phyloP scores from a whole-genome alignment of 2,329 filamentous ascomycete genomes.

The Pseudogymnoascus sp. region DNA sequence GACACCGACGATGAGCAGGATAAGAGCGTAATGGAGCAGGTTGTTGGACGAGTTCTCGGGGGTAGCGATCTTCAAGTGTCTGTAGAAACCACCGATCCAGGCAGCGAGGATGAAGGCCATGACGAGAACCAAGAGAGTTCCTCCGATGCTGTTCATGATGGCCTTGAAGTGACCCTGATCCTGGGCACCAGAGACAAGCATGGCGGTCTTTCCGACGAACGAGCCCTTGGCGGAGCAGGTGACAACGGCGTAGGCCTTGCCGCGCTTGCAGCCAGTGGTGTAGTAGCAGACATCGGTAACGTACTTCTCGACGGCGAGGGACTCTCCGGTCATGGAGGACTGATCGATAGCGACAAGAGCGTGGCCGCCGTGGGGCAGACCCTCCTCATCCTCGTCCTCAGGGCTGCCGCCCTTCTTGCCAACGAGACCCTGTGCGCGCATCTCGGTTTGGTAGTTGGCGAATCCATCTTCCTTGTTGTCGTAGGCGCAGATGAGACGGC shows the following conservation, averaged over 20 bases:
- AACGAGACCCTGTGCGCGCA: conserved; percentile 53
- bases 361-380: conserved; percentile 51
- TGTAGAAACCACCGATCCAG: conserved; percentile 77
- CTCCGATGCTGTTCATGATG: conserved; percentile 77
- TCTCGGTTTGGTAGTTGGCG: conserved; percentile 59
- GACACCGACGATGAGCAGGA: conserved; percentile 70
- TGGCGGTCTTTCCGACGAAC: conserved; percentile 70
- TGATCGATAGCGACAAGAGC: conserved; percentile 67
- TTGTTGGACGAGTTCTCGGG: conserved; percentile 52
- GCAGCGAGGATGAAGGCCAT: conserved; percentile 69
- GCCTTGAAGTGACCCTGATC: conserved; percentile 76
- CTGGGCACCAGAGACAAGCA: conserved; percentile 66
- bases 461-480: conserved; percentile 56
- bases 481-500: conserved; percentile 67
- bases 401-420: conserved; percentile 44
- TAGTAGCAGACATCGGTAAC: conserved; percentile 72
- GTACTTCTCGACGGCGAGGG: conserved; percentile 71
- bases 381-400: conserved; percentile 51
- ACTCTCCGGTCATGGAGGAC: conserved; percentile 76
- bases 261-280: conserved; percentile 75
- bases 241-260: conserved; percentile 65
- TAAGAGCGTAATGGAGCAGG: conserved; percentile 61
- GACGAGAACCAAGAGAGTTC: conserved; percentile 65
- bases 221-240: conserved; percentile 62
- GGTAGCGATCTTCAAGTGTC: conserved; percentile 55